Evolutionary conservation across 192 early-diverging fungal genomes (phyloP).

Genomic region (Dissophora globulifera): DNA sequence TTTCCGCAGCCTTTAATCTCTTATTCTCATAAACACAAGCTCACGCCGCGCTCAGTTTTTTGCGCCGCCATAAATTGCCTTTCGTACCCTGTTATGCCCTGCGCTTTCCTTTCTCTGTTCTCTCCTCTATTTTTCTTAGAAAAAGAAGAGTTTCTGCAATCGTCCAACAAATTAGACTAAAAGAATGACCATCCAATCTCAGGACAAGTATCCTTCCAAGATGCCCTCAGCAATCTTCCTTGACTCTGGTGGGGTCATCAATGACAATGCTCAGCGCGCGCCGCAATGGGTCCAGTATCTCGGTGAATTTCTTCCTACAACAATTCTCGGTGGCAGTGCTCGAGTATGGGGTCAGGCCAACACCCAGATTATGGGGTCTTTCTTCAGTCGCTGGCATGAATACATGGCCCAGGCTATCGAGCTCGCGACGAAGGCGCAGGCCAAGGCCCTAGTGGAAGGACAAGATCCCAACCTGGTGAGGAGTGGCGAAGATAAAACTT

Average conservation of each 20-base stretch:
- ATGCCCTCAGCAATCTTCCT: slow-evolving; percentile 40
- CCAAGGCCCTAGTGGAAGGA: neutral
- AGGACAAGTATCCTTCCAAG: slow-evolving; percentile 29
- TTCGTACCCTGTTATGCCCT: neutral
- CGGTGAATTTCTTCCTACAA: slow-evolving; percentile 35
- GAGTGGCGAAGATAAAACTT: neutral
- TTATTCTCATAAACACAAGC: too few relatives aligned
- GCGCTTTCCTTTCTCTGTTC: neutral
- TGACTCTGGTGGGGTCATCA: slow-evolving; percentile 46
- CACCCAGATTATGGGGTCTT: slow-evolving; percentile 13
- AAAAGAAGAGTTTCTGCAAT: too few relatives aligned
- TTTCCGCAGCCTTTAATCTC: too few relatives aligned
- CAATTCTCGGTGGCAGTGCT: slow-evolving; percentile 17
- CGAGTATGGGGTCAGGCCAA: slow-evolving; percentile 37
- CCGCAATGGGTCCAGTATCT: slow-evolving; percentile 45
- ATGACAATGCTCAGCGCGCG: slow-evolving; percentile 31
- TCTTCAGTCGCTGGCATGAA: slow-evolving; percentile 36
- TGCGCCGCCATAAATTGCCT: neutral
- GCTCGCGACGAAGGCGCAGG: slow-evolving; percentile 9
- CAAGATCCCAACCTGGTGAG: neutral
- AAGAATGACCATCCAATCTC: slow-evolving; percentile 13
- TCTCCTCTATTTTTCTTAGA: neutral
- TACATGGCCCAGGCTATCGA: slow-evolving; percentile 34
- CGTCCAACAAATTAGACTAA: neutral
- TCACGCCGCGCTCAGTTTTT: neutral